Percentiles rank a stretch among this genome's conserved stretches.
phyloP scores from a whole-genome alignment of 2,329 filamentous ascomycete species.

The Epichloe sylvatica region DNA sequence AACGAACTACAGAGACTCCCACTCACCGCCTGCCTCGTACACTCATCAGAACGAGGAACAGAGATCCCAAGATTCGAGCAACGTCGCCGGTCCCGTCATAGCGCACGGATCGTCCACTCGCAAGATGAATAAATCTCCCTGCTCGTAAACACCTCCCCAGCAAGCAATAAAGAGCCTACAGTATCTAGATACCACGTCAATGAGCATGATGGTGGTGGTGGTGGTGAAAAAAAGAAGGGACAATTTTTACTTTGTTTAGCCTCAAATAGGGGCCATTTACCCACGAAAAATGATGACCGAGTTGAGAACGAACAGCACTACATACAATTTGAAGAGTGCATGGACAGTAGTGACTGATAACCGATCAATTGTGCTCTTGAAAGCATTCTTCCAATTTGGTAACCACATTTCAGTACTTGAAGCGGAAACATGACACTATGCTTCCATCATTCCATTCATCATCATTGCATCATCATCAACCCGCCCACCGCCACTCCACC shows the following conservation, averaged over 20 bases:
- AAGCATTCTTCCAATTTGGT: background rate
- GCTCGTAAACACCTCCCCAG: background rate
- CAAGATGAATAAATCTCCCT: background rate
- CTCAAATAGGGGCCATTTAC: too few species aligned
- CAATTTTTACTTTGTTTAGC: too few species aligned
- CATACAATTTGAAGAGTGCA: too few species aligned
- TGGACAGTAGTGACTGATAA: too few species aligned
- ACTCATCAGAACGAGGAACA: background rate
- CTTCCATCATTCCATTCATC: background rate
- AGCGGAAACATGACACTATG: too few species aligned
- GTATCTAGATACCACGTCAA: too few species aligned
- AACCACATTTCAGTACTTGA: background rate
- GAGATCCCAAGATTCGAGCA: background rate
- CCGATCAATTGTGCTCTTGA: background rate
- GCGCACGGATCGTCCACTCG: slow-evolving; percentile 3
- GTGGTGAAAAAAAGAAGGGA: too few species aligned
- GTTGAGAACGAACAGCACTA: too few species aligned
- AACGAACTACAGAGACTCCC: background rate
- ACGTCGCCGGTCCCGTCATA: background rate
- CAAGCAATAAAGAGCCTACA: too few species aligned
- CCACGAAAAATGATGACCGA: too few species aligned
- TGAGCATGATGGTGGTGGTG: too few species aligned
- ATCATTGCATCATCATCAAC: background rate
- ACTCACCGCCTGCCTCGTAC: background rate
- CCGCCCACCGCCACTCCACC: background rate